These are phyloP conservation scores for Aspergillus bombycis DNA, from an alignment of 2,329 filamentous ascomycete genomes.

Conservation along the genomic window DNA sequence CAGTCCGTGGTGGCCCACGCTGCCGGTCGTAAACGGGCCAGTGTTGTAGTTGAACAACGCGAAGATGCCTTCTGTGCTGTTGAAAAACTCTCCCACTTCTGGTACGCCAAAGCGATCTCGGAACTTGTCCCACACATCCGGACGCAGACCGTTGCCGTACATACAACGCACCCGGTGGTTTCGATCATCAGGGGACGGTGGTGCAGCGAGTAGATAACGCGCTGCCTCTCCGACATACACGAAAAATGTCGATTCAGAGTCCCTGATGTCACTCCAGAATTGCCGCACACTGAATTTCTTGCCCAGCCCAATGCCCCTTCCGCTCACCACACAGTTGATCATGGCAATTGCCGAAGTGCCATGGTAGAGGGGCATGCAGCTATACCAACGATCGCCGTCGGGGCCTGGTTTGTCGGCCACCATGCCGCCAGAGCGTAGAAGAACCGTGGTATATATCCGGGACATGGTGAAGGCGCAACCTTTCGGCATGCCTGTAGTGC, in stretches of 20 bases:
- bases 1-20: conserved; percentile 72
- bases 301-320: conserved; percentile 47
- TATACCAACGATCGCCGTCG: conserved; percentile 66
- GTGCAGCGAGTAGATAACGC: conserved; percentile 71
- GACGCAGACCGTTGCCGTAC: conserved; percentile 53
- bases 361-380: conserved; percentile 78
- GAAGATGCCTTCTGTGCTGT: conserved; percentile 74
- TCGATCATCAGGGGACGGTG: conserved; percentile 51
- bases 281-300: conserved; percentile 65
- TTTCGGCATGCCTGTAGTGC: conserved; percentile 77
- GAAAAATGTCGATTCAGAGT: conserved; percentile 69
- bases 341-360: conserved; percentile 69
- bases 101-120: conserved; percentile 56
- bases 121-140: conserved; percentile 55
- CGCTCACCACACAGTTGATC: conserved; percentile 58
- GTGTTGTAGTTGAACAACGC: conserved; percentile 61
- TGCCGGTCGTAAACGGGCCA: conserved; percentile 64
- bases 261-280: conserved; percentile 74
- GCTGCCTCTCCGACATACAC: conserved; percentile 79
- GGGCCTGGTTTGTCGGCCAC: conserved; percentile 33
- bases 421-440: conserved; percentile 34
- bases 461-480: conserved; percentile 64
- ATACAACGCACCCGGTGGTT: conserved; percentile 50
- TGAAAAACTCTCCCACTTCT: conserved; percentile 75
- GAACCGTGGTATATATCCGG: conserved; percentile 46